phyloP scores from a whole-genome alignment of 1,284 basidiomycete genomes.

The Puccinia triticina region DNA sequence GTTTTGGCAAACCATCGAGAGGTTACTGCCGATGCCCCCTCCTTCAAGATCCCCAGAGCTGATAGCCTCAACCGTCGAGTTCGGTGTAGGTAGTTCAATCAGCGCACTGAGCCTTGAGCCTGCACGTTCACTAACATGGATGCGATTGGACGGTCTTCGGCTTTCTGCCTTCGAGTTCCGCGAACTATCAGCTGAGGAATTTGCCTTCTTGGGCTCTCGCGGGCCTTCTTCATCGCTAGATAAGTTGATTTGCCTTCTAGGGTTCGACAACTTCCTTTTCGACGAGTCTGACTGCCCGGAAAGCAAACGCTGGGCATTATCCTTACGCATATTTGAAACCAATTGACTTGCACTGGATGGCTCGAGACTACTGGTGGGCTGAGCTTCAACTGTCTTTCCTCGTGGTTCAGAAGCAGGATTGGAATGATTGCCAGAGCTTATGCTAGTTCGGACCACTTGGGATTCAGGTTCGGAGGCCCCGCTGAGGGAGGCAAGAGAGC shows the following conservation, averaged over 20 bases:
- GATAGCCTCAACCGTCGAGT: slow-evolving; percentile 28
- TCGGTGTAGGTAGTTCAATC: slow-evolving; percentile 44
- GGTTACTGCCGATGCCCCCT: slow-evolving; percentile 23
- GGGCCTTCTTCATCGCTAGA: not conserved
- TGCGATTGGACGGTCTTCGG: slow-evolving; percentile 25
- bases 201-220: not conserved
- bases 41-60: slow-evolving; percentile 26
- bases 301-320: not conserved
- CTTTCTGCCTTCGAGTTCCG: not conserved
- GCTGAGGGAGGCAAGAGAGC: slow-evolving; percentile 16
- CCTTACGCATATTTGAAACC: not conserved
- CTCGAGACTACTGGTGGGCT: not conserved
- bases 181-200: not conserved
- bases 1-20: slow-evolving; percentile 28
- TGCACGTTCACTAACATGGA: slow-evolving; percentile 42
- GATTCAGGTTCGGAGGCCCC: slow-evolving; percentile 3
- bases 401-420: not conserved
- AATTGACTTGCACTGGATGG: slow-evolving; percentile 7
- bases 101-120: slow-evolving; percentile 40
- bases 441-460: not conserved
- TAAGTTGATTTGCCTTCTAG: not conserved
- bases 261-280: not conserved
- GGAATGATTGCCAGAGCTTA: not conserved
- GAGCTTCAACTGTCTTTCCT: not conserved
- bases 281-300: slow-evolving; percentile 14